Base-by-base conservation (phyloP, 2,329 filamentous ascomycete genomes). In the Alternaria ethzedia region DNA sequence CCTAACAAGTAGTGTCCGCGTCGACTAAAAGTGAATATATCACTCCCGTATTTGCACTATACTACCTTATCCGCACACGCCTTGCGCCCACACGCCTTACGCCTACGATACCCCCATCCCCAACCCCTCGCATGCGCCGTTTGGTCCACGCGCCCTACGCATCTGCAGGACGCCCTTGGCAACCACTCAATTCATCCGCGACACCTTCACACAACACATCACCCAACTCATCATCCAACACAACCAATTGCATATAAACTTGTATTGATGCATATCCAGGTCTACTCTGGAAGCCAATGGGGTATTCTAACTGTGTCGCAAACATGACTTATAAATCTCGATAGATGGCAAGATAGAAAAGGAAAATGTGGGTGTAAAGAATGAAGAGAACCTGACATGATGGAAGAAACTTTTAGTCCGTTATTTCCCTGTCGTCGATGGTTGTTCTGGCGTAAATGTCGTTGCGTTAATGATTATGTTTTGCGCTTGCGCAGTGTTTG, bases 371-470 rank as follows among this genome's bases (percentile, higher is more conserved):
- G 49, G 28, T 52, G 49, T 52, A 52, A 41, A 52, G 49, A 52
- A 52, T 52, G 49, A 25, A 52, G 5, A 17, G n/a, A 36, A 11
- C 36, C 9, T 28, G 30, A 52, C 49, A 52, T 52, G 30, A 52
- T 52, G 49, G 28, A 36, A 52, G 20, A 23, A 12, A 52, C 28
- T 36, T 52, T 52, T 52, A 9, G 20, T 23, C 30, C 49, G 32
- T 52, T 32, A 30, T 21, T 36, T 25, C 28, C 32, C 32, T 13
- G 17, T 59, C 57, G 49, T 59, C 26, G 41, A 54, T 59, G 17
- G 36, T 61, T 49, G 43, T 61, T 61, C 30, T 57, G 59, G 52
- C 59, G 59, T 61, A 51, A 61, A 57, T 61, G 54, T 61, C 59
- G 59, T 61, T 50, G 45, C 59, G 59, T 51, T 57, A 36, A 44